Conservation (phyloP, 306 rosid genomes). For the Malus orientalis region DNA sequence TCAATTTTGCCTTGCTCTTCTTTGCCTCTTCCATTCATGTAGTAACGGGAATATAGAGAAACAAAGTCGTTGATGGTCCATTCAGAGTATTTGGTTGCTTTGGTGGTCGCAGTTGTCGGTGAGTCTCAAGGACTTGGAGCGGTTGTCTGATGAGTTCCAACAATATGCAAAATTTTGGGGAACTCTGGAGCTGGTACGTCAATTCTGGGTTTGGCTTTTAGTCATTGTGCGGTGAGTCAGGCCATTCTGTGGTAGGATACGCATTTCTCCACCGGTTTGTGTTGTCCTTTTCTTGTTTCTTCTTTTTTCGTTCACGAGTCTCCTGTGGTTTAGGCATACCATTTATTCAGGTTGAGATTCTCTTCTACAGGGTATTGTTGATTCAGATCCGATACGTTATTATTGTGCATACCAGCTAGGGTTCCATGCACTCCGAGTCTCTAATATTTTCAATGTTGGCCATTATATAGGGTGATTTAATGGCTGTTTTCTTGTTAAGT, state of each 20-base stretch:
- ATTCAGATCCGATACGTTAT: slow-evolving; percentile 16
- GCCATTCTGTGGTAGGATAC: slow-evolving; percentile 18
- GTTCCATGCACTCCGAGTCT: slow-evolving; percentile 22
- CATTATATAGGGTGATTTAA: slow-evolving; percentile 28
- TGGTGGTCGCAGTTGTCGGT: slow-evolving; percentile 25
- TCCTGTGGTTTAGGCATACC: neutral
- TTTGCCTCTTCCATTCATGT: slow-evolving; percentile 33
- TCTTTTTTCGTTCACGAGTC: neutral
- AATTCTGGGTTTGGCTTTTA: slow-evolving; percentile 15
- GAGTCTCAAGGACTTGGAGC: slow-evolving; percentile 25
- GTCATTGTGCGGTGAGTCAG: slow-evolving; percentile 19
- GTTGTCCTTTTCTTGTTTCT: neutral
- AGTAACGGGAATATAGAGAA: slow-evolving; percentile 28
- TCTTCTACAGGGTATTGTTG: slow-evolving; percentile 5
- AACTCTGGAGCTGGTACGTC: slow-evolving; percentile 23
- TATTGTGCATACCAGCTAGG: slow-evolving; percentile 16
- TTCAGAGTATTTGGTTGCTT: slow-evolving; percentile 41
- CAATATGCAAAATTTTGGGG: slow-evolving; percentile 22
- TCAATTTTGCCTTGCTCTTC: slow-evolving; percentile 35
- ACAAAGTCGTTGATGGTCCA: slow-evolving; percentile 29
- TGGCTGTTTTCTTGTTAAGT: slow-evolving; percentile 32
- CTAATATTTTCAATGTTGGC: slow-evolving; percentile 37
- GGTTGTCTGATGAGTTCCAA: slow-evolving; percentile 27
- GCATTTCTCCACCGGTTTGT: slow-evolving; percentile 13
- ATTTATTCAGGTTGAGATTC: slow-evolving; percentile 14